Conservation (phyloP, 148 eudicot species). For the Heliamphora exappendiculata region DNA sequence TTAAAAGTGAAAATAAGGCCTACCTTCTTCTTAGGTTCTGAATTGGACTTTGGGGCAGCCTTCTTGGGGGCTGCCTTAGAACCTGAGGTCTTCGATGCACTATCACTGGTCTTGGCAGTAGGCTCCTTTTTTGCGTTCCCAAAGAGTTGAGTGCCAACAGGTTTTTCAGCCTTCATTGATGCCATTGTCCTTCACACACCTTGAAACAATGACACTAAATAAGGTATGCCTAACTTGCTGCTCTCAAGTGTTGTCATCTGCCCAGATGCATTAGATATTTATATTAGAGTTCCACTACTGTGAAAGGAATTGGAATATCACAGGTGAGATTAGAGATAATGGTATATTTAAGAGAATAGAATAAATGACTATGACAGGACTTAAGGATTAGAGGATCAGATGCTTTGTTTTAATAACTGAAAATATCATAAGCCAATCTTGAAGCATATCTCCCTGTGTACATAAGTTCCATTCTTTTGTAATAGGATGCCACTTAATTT, state of each 20-base stretch:
- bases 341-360: not conserved
- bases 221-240: not conserved
- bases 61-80: constrained; percentile 9
- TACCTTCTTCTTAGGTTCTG: constrained; percentile 12
- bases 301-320: not conserved
- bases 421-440: not conserved
- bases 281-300: not conserved
- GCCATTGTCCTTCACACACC: constrained; percentile 19
- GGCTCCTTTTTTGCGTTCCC: constrained; percentile 34
- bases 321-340: not conserved
- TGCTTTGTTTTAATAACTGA: not conserved
- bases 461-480: not conserved
- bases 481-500: not conserved
- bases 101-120: constrained; percentile 7
- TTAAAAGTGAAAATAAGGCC: not conserved
- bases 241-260: not conserved
- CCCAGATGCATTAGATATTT: not conserved
- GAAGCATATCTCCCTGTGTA: not conserved
- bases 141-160: constrained; percentile 25
- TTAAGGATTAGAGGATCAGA: not conserved
- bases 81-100: constrained; percentile 2
- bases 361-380: not conserved
- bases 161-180: constrained; percentile 34
- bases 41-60: constrained; percentile 3
- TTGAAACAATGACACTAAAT: not conserved